Evolutionary conservation across 2,329 filamentous ascomycete genomes (phyloP), one percentile per base, ranked within the genome.

Genomic region (Pleurostoma richardsiae): DNA sequence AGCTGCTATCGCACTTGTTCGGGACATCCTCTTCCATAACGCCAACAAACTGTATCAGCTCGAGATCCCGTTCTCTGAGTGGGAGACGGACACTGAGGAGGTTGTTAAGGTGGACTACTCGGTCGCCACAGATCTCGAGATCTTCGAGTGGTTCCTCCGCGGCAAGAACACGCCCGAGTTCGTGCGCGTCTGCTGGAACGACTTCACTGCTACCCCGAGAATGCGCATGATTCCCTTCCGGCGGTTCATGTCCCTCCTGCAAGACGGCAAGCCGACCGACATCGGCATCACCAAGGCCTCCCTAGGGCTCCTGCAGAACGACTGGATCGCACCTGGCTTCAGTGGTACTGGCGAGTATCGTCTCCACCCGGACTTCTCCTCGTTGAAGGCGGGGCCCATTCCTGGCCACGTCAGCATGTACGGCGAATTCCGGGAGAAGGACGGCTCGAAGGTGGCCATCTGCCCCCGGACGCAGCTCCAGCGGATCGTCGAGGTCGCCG

Each of bases 11-110:
- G 65, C 76, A 29, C 72, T 87, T 3, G 82, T 82, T 0, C 77
- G 80, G 42, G 80, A 85, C 47, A 76, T 94, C 1, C 67, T 94
- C 6, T 94, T 91, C 68, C 74, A 80, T 52, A 95, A 90, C 54
- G 80, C 88, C 0, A 92, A 91, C 57, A 67, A 71, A n/a, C 68
- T 94, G 0, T 95, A 94, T 58, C 70, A 76, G 10, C 74, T 95
- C 2, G 65, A 72, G 1, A 65, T 82, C 19, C 59, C 65, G 31
- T 63, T 77, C 10, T 51, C 52, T 4, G 56, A 65, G 44, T 52
- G 66, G 49, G 51, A 59, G 11, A 49, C 58, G 10, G 52, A 62
- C 47, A 26, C 39, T 2, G 27, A 40, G 10, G 53, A 48, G 36
- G 30, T 46, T n/a, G 48, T 51, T 4, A 41, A 48, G 28, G 19